phyloP scores from a whole-genome alignment of 306 rosid genomes.

The Erythrophleum fordii region DNA sequence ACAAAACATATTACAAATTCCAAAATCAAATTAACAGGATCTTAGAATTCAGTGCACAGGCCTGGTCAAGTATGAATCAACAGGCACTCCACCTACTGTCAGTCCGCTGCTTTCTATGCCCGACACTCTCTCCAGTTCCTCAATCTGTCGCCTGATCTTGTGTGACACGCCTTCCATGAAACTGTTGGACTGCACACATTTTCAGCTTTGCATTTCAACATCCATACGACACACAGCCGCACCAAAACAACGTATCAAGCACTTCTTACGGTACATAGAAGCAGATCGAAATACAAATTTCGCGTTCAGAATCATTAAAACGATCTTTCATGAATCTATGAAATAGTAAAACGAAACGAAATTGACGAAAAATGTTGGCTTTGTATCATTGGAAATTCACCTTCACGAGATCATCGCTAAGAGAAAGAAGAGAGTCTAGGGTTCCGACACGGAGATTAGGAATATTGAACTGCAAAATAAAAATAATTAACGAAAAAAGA shows the following conservation, averaged over 20 bases:
- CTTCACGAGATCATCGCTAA: conserved; percentile 93
- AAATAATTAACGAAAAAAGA: not conserved
- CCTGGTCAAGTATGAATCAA: conserved; percentile 91
- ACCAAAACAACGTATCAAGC: conserved; percentile 20
- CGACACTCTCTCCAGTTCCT: conserved; percentile 78
- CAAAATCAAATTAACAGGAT: not conserved
- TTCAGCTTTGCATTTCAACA: conserved; percentile 9
- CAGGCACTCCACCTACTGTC: conserved; percentile 91
- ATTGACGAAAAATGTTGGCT: not conserved
- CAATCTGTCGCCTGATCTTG: conserved; percentile 97
- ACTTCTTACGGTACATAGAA: not conserved
- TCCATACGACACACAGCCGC: not conserved
- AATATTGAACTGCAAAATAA: conserved; percentile 63
- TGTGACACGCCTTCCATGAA: conserved; percentile 86
- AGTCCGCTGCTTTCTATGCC: conserved; percentile 62
- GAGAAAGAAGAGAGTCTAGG: conserved; percentile 92
- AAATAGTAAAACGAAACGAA: not conserved
- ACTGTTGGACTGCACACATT: conserved; percentile 65
- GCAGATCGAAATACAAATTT: not conserved
- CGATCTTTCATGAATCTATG: not conserved
- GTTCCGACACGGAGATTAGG: conserved; percentile 96
- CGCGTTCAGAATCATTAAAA: not conserved
- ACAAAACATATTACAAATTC: conserved; percentile 17
- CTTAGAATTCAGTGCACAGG: not conserved
- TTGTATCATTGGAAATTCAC: conserved; percentile 37